Evolutionary conservation across 495 filamentous ascomycete species (phyloP), one percentile per base, ranked within the genome.

Genomic region (Aspergillus cavernicola): DNA sequence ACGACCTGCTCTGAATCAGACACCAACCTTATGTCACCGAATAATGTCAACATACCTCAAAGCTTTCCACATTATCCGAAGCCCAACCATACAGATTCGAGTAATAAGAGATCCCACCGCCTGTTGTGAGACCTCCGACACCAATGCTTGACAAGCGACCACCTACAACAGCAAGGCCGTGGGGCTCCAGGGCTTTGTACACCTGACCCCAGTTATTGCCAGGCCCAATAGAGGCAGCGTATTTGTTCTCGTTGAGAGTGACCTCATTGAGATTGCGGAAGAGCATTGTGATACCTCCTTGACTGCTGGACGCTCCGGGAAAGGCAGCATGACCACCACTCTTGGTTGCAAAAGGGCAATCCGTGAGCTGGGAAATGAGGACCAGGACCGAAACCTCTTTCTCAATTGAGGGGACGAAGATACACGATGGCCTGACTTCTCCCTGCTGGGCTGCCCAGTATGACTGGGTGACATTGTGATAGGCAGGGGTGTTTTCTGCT

Each of bases 381-480:
- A 67, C 55, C 3, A 54, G 50, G 37, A 52, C 37, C 43, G 62
- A 61, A 12, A 66, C 63, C 0, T 67, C 62, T 5, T 49, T 57
- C 15, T 59, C 60, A 23, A 39, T 33, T 9, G 42, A 28, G 4
- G 66, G 63, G 35, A 53, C 51, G 51, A 69, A 63, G 23, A 66
- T 56, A 32, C 65, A 68, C 12, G 39, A 22, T 5, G 66, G 66
- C 41, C 55, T 49, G 9, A 63, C 50, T 38, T 44, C 50, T n/a
- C 9, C 64, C 58, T 77, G 68, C 62, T 80, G 65, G 10, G 58
- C 47, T 10, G 79, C 82, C 80, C 80, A 85, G 65, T 66, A 70
- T 0, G 65, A 57, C 10, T 28, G 35, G 8, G 63, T 68, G 52
- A 60, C 58, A 26, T 55, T 58, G 22, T 40, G 45, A 50, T 62